Evolutionary conservation across 202 grass and related monocot species (phyloP).

Genomic region (Carex sylvatica): DNA sequence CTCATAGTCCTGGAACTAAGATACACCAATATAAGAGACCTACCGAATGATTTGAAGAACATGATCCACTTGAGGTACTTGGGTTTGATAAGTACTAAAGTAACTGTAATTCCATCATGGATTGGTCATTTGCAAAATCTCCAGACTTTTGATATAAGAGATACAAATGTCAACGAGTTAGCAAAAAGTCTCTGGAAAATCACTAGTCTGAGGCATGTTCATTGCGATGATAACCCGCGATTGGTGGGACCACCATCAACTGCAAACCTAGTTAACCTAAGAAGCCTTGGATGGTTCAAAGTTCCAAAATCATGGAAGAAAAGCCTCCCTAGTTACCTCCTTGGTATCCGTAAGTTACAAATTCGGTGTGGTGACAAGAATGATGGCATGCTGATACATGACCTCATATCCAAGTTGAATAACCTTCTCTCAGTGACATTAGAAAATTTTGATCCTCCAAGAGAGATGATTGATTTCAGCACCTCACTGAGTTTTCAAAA

Average conservation of each 20-base stretch:
- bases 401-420: not conserved
- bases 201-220: not conserved
- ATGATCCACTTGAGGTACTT: conserved; percentile 23
- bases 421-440: not conserved
- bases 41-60: not conserved
- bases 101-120: not conserved
- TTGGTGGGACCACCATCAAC: not conserved
- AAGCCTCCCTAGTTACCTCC: not conserved
- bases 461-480: not conserved
- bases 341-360: not conserved
- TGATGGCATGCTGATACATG: not conserved
- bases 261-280: not conserved
- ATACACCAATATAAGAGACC: no score
- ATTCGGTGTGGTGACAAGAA: not conserved
- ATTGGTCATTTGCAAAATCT: not conserved
- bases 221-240: not conserved
- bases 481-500: not conserved
- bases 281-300: not conserved
- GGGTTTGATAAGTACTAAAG: not conserved
- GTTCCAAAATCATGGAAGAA: conserved; percentile 1
- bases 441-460: not conserved
- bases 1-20: conserved; percentile 18
- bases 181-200: conserved; percentile 6
- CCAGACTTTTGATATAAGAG: conserved; percentile 14
- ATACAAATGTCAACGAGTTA: not conserved